Evolutionary conservation across 768 basidiomycete genomes (phyloP).

Genomic region (Psilocybe sp.): DNA sequence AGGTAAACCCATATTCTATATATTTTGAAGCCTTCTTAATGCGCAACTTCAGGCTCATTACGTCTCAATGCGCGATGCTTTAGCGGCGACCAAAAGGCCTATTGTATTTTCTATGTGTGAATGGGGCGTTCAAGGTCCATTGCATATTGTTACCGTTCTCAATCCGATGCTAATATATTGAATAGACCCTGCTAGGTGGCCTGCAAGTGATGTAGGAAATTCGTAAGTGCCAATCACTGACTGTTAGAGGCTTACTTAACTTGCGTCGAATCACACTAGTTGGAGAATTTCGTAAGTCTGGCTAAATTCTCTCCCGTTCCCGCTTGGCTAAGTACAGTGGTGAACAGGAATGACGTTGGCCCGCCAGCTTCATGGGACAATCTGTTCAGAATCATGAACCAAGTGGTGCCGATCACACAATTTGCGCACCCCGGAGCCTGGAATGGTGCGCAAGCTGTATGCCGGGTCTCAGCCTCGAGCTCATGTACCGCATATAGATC

Average conservation of each 20-base stretch:
- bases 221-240: slow-evolving; percentile 26
- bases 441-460: slow-evolving; percentile 28
- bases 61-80: slow-evolving; percentile 42
- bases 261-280: slow-evolving; percentile 11
- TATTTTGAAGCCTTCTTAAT: background rate
- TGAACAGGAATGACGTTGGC: slow-evolving; percentile 41
- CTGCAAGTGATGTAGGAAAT: slow-evolving; percentile 41
- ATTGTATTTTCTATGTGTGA: slow-evolving; percentile 52
- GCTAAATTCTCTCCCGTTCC: background rate
- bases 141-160: background rate
- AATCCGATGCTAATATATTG: background rate
- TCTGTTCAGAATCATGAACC: slow-evolving; percentile 48
- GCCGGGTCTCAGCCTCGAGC: background rate
- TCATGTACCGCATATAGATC: slow-evolving; percentile 25
- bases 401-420: slow-evolving; percentile 46
- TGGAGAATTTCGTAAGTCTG: slow-evolving; percentile 43
- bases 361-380: slow-evolving; percentile 47
- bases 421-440: slow-evolving; percentile 44
- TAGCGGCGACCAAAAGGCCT: slow-evolving; percentile 40
- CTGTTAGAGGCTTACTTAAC: background rate
- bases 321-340: background rate
- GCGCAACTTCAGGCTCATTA: slow-evolving; percentile 33
- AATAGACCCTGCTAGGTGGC: slow-evolving; percentile 49
- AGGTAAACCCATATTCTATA: slow-evolving; percentile 21
- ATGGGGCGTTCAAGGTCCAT: slow-evolving; percentile 41